Evolutionary conservation across 2,329 filamentous ascomycete species (phyloP), one percentile per base, ranked within the genome.

Genomic region (Leptodontidium sp.): DNA sequence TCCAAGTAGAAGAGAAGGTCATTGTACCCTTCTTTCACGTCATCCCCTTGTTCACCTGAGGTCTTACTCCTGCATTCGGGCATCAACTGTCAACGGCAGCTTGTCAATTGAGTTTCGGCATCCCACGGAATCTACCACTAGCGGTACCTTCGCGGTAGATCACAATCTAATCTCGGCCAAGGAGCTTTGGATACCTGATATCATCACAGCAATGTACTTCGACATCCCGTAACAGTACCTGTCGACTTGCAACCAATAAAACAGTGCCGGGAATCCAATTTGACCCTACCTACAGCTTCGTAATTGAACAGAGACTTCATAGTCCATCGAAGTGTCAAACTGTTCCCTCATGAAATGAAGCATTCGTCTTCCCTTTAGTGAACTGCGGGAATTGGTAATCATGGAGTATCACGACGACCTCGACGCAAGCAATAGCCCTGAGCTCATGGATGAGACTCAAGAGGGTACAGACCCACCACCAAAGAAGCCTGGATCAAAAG

Each of bases 401-500:
- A 66, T 66, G 65, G 65, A 61, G 15, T n/a, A 29, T 55, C 24
- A 35, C 32, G 65, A 62, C 26, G 57, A 66, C 32, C 49, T n/a
- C 32, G 49, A 57, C 21, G 58, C 47, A 47, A 47, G 57, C 29
- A 53, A 53, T 45, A 61, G 59, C 35, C 43, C 52, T 47, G 65
- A 66, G 47, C 57, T 38, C 15, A 40, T 47, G 15, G 35, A n/a
- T 21, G 52, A 47, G 11, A 62, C 49, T 32, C 49, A 55, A 55
- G 65, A 63, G 35, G 70, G 67, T n/a, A 38, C 57, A n/a, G 71
- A 70, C 17, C 61, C 63, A 47, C 61, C 64, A 32, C 59, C 68
- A 15, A 75, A 58, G 61, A 76, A 76, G 57, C 70, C 74, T 11
- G 72, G 74, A 66, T 74, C 74, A 15, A 77, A 75, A 65, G 74